Evolutionary conservation across 768 basidiomycete genomes (phyloP), one percentile per base, ranked within the genome.

Genomic region (Naganishia onofrii): DNA sequence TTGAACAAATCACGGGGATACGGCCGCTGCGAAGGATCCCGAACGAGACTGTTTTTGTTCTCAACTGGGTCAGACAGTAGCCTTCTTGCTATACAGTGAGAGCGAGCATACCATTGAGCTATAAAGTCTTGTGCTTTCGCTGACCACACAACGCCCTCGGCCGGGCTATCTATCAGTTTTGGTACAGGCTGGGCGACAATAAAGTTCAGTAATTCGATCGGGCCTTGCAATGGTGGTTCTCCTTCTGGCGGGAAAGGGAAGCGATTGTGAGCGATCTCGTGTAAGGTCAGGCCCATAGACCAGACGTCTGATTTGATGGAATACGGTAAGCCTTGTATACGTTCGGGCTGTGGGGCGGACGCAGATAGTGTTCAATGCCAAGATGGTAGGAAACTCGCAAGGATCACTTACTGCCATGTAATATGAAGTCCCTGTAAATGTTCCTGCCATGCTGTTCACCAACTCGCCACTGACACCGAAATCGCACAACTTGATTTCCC

Each of bases 181-280:
- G 78, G 79, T 21, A 76, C 77, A 71, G 72, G 82, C 44, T 75
- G 78, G 15, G 73, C 83, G 7, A 91, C 90, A 76, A 96, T 93
- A 77, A 92, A 88, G 82, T 92, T 89, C 83, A 97, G 87, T 66
- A 97, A 84, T 78, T 97, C 95, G 79, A 98, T 95, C n/a, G 92
- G 88, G 6, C 91, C 88, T 44, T 76, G 79, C 32, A 96, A 84
- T 77, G 96, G 92, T 44, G 86, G 87, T 68, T 82, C 81, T 6
- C 79, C 80, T 70, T 80, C 79, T 21, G 80, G 79, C 26, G 80
- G 80, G 73, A 82, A 82, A 0, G 81, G 81, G 75, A 81, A 82
- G 9, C 80, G 77, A 53, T 81, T 76, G 72, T 80, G 78, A 12
- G 81, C 81, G 36, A 80, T 74, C 67, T 82, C 81, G 69, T 81